A percentile compares a stretch with the other conserved stretches of the same genome.
Evolutionary conservation across 768 basidiomycete genomes (phyloP).

Genomic region (Chalciporus piperatus): DNA sequence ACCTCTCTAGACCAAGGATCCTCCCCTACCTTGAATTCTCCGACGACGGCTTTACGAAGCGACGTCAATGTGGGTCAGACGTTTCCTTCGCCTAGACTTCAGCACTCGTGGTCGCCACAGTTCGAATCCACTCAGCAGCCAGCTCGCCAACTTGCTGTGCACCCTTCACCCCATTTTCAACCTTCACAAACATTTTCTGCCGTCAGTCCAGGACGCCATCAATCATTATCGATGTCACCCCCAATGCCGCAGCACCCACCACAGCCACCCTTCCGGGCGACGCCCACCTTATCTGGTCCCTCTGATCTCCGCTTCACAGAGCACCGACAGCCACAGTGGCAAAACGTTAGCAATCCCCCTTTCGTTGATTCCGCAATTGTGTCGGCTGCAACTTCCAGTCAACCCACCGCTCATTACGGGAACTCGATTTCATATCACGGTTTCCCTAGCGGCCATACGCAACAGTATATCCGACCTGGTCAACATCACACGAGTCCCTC

Average conservation of each 20-base stretch:
- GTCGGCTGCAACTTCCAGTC: constrained; percentile 9
- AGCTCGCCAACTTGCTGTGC: constrained; percentile 7
- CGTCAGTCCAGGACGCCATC: constrained; percentile 13
- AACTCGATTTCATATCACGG: constrained; percentile 10
- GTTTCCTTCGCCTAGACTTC: constrained; percentile 12
- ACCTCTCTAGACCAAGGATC: constrained; percentile 49
- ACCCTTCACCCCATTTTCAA: constrained; percentile 12
- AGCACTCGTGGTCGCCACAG: constrained; percentile 23
- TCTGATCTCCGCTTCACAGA: constrained; percentile 5
- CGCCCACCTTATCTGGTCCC: constrained; percentile 9
- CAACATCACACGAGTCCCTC: constrained; percentile 21
- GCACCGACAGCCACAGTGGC: constrained; percentile 15
- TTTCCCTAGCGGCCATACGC: constrained; percentile 10
- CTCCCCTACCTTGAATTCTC: constrained; percentile 9
- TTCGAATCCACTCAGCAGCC: constrained; percentile 25
- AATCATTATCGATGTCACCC: constrained; percentile 14
- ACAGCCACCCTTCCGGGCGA: constrained; percentile 11
- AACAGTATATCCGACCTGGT: constrained; percentile 16
- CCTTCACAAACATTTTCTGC: constrained; percentile 9
- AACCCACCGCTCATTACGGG: constrained; percentile 2
- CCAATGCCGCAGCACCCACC: constrained; percentile 13
- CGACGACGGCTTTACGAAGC: constrained; percentile 11
- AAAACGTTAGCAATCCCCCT: constrained; percentile 1
- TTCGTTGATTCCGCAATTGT: constrained; percentile 26
- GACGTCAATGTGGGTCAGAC: constrained; percentile 12